Evolutionary conservation across 208 protist genomes (phyloP).

Genomic region (Acanthamoeba rhysodes): DNA sequence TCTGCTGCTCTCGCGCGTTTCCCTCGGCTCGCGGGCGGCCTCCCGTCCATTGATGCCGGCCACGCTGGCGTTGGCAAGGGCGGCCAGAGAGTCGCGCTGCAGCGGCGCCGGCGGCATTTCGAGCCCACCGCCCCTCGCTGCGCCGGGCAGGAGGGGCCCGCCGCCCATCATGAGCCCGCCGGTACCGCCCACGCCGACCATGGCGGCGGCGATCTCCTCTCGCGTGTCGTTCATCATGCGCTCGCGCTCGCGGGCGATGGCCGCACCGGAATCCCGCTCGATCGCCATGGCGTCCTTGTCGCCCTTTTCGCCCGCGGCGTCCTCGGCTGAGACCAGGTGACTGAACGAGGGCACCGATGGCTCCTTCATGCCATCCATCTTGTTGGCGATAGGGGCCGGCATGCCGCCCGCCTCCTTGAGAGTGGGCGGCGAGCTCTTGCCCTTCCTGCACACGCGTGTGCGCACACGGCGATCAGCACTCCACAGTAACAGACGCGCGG

Average conservation of each 20-base stretch:
- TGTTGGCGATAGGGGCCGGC: background rate
- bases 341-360: constrained; percentile 22
- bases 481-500: background rate
- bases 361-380: constrained; percentile 12
- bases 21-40: background rate
- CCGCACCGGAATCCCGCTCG: background rate
- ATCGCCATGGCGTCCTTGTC: background rate
- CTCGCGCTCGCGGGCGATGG: background rate
- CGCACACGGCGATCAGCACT: background rate
- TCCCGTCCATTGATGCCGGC: background rate
- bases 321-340: constrained; percentile 7
- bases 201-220: constrained; percentile 22
- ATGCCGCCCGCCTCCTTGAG: constrained; percentile 27
- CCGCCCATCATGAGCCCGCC: background rate
- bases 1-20: background rate
- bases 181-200: background rate
- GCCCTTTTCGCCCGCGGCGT: constrained; percentile 15
- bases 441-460: background rate
- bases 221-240: background rate
- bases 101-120: background rate
- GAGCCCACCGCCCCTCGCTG: background rate
- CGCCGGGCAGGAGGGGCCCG: background rate
- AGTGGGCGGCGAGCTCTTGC: constrained; percentile 10
- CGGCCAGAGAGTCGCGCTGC: background rate
- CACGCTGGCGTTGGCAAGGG: background rate